These are phyloP conservation scores for Nadsonia commutata DNA, from an alignment of 1,139 yeast genomes.

Conservation along the genomic window DNA sequence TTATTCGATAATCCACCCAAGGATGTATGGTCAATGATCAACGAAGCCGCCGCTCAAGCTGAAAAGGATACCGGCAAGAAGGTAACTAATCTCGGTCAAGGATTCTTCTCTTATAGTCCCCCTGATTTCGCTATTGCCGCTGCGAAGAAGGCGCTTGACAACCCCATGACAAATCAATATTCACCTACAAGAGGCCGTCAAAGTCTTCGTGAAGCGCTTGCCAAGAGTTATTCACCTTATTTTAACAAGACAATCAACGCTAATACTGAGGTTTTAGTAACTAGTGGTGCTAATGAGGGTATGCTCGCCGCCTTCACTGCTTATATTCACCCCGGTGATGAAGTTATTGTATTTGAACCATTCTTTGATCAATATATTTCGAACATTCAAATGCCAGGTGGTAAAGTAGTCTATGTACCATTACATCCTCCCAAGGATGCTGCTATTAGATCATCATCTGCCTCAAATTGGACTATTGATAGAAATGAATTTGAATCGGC, in stretches of 20 bases:
- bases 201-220: slow-evolving; percentile 49
- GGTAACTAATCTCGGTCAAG: slow-evolving; percentile 84
- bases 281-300: slow-evolving; percentile 97
- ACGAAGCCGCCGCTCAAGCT: slow-evolving; percentile 85
- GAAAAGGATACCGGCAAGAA: slow-evolving; percentile 51
- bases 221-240: slow-evolving; percentile 54
- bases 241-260: slow-evolving; percentile 45
- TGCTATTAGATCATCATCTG: slow-evolving; percentile 46
- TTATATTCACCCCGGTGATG: slow-evolving; percentile 75
- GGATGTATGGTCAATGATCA: slow-evolving; percentile 89
- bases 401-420: slow-evolving; percentile 73
- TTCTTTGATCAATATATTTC: slow-evolving; percentile 94
- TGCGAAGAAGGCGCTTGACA: slow-evolving; percentile 58
- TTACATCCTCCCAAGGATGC: slow-evolving; percentile 73
- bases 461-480: slow-evolving; percentile 78
- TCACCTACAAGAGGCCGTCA: slow-evolving; percentile 87
- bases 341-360: slow-evolving; percentile 94
- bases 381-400: slow-evolving; percentile 87
- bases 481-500: slow-evolving; percentile 60
- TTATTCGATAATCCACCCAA: slow-evolving; percentile 26
- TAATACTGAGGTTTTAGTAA: slow-evolving; percentile 56
- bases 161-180: slow-evolving; percentile 72
- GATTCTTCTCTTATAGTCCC: slow-evolving; percentile 89
- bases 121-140: slow-evolving; percentile 81
- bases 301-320: slow-evolving; percentile 77